Conservation (phyloP, 2,329 filamentous ascomycete species). For the Verticillium tricorpus region DNA sequence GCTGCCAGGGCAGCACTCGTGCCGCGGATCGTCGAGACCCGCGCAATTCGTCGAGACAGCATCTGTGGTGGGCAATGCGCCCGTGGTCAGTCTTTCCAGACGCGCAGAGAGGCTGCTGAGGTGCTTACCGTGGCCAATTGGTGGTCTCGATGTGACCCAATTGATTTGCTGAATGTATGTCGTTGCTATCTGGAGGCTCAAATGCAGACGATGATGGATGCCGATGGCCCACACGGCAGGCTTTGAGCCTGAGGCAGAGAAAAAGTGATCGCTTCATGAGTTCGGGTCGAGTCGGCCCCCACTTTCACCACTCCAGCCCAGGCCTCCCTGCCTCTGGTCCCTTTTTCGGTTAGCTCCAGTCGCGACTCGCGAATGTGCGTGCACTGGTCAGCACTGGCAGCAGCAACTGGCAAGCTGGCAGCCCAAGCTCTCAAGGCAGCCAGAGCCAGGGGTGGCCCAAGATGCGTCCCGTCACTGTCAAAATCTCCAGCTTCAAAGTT, state of each 20-base stretch:
- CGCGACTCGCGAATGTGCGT: not conserved
- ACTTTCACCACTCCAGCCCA: not conserved
- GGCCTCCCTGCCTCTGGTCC: not conserved
- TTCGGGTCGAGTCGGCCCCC: not conserved
- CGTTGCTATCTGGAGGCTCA: conserved; percentile 14
- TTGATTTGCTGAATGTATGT: conserved; percentile 16
- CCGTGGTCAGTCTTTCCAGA: conserved; percentile 3
- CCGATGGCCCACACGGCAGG: conserved; percentile 18
- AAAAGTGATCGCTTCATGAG: not conserved
- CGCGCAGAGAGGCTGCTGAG: not conserved
- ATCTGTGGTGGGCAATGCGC: conserved; percentile 38
- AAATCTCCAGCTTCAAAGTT: conserved; percentile 30
- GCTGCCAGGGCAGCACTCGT: conserved; percentile 25
- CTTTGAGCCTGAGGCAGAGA: conserved; percentile 9
- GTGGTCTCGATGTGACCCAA: conserved; percentile 28
- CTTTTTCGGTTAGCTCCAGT: conserved; percentile 7
- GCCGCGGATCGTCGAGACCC: conserved; percentile 40
- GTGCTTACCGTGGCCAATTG: conserved; percentile 27
- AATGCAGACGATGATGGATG: conserved; percentile 8
- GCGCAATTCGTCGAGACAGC: conserved; percentile 56
- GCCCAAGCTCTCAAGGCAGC: not conserved
- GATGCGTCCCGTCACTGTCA: conserved; percentile 7
- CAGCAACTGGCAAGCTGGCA: not conserved
- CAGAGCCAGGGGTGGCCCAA: conserved; percentile 9
- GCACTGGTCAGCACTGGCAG: not conserved